phyloP scores from a whole-genome alignment of 2,329 filamentous ascomycete genomes.

The Aspergillus sp. region DNA sequence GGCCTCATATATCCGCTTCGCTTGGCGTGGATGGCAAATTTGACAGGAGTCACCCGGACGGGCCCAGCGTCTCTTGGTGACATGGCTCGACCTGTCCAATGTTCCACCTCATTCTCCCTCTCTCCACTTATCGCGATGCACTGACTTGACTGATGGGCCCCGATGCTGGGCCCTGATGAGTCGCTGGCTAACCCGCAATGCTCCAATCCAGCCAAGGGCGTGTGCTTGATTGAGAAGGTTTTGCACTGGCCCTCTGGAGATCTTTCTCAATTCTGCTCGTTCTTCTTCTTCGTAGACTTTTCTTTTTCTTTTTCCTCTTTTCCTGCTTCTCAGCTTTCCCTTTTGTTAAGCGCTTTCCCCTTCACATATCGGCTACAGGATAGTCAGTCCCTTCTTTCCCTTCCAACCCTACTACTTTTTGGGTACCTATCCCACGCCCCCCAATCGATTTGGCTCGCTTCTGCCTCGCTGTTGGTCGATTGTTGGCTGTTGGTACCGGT shows the following conservation, averaged over 20 bases:
- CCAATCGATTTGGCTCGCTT: neutral
- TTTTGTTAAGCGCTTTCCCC: slow-evolving; percentile 8
- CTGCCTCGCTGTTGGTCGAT: neutral
- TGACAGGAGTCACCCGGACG: neutral
- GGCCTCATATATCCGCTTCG: neutral
- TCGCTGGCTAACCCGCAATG: neutral
- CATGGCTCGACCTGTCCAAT: neutral
- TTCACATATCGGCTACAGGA: neutral
- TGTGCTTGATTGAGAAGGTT: neutral
- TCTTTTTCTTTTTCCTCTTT: neutral
- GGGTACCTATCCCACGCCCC: neutral
- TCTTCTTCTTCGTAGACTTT: neutral
- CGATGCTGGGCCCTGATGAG: neutral
- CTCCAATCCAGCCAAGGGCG: neutral
- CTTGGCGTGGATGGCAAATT: slow-evolving; percentile 2
- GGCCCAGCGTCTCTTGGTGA: neutral
- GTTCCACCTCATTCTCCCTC: neutral
- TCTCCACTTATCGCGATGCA: neutral
- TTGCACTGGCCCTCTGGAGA: neutral
- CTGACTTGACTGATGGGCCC: neutral
- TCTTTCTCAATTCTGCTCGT: no score
- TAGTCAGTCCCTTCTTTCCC: neutral
- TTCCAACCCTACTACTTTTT: neutral
- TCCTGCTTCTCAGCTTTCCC: slow-evolving; percentile 5
- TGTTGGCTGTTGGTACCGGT: neutral